Conservation (phyloP, 805 yeast genomes). For the Candida sonorensis region DNA sequence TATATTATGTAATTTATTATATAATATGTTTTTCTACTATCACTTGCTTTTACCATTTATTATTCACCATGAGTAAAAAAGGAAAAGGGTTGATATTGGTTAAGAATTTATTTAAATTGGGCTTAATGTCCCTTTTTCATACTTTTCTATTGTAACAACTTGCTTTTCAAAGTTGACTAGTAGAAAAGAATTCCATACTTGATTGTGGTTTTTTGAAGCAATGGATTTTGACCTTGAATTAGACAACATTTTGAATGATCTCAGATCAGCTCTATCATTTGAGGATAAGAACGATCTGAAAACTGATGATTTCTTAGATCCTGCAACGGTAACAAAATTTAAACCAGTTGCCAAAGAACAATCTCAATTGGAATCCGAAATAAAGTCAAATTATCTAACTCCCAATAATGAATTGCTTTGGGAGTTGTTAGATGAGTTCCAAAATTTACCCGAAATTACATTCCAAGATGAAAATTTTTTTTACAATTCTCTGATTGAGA, state of each 20-base stretch:
- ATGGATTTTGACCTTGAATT: constrained; percentile 7
- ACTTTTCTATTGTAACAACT: no score
- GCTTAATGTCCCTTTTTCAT: no score
- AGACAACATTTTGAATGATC: constrained; percentile 6
- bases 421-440: constrained; percentile 66
- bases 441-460: constrained; percentile 40
- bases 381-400: constrained; percentile 41
- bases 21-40: no score
- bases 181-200: not conserved
- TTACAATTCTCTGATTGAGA: constrained; percentile 40
- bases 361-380: constrained; percentile 11
- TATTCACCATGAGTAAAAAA: no score
- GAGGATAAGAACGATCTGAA: no score
- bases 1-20: no score
- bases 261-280: constrained; percentile 1
- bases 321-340: constrained; percentile 9
- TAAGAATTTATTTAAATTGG: no score
- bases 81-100: no score
- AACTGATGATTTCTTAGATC: constrained; percentile 9
- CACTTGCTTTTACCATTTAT: no score
- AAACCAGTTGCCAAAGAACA: constrained; percentile 4
- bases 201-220: not conserved
- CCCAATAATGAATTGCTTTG: constrained; percentile 62
- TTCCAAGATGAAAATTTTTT: constrained; percentile 22
- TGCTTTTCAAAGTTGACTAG: not conserved